Conservation (phyloP, 352 stramenopile species). For the Pythium phragmiticola region DNA sequence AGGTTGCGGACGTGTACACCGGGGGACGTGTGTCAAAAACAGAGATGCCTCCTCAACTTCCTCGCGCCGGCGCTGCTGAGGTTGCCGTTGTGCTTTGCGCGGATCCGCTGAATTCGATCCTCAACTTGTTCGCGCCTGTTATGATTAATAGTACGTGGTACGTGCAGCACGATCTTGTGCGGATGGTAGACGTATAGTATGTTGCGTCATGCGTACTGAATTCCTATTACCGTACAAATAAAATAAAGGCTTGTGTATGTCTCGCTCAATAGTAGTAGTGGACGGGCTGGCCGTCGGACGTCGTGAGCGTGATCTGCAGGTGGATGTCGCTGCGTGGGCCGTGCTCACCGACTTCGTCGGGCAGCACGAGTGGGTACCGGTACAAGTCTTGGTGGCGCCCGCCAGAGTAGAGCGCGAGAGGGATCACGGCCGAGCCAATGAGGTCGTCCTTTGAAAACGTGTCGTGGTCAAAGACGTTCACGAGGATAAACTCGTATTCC, state of each 20-base stretch:
- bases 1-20: too few species aligned
- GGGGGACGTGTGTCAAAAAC: too few species aligned
- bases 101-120: too few species aligned
- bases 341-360: conserved; percentile 45
- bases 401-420: conserved; percentile 57
- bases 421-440: conserved; percentile 67
- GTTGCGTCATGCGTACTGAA: neutral
- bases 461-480: conserved; percentile 77
- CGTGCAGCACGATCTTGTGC: too few species aligned
- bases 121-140: too few species aligned
- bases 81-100: too few species aligned
- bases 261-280: conserved; percentile 33
- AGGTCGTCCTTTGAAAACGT: conserved; percentile 65
- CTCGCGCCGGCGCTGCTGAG: too few species aligned
- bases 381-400: conserved; percentile 61
- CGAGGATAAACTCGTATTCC: conserved; percentile 62
- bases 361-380: conserved; percentile 69
- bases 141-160: too few species aligned
- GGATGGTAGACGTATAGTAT: neutral
- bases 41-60: too few species aligned
- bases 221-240: neutral
- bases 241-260: neutral
- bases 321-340: conserved; percentile 56
- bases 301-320: conserved; percentile 61
- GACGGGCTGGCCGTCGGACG: conserved; percentile 46